Percentiles rank a stretch among this genome's conserved stretches.
phyloP scores from a whole-genome alignment of 163 green algal genomes.

The Chlorella variabilis region DNA sequence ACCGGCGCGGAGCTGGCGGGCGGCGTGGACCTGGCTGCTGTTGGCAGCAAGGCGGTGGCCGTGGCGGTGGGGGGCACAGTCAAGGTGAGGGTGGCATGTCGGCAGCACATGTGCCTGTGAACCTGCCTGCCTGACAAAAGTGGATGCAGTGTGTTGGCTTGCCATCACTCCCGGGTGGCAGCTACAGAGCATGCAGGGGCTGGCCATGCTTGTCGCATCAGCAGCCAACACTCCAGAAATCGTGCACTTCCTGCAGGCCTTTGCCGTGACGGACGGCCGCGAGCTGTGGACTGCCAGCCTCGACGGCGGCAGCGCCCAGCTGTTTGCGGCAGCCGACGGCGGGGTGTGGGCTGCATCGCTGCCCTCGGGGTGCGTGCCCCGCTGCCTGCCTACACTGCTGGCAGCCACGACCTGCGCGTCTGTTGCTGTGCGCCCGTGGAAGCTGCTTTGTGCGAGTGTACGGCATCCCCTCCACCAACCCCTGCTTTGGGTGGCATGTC shows the following conservation, averaged over 20 bases:
- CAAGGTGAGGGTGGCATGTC: not conserved
- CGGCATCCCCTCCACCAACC: too few relatives aligned
- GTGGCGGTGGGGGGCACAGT: not conserved
- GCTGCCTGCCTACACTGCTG: not conserved
- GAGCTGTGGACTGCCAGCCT: not conserved
- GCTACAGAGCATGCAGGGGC: too few relatives aligned
- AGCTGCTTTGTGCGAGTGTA: too few relatives aligned
- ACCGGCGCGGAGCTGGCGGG: not conserved
- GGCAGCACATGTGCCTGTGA: not conserved
- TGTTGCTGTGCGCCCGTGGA: too few relatives aligned
- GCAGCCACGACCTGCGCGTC: too few relatives aligned
- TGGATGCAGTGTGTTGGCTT: too few relatives aligned
- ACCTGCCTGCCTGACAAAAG: too few relatives aligned
- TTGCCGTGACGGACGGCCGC: slow-evolving; percentile 1
- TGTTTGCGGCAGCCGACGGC: not conserved
- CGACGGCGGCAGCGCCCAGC: not conserved
- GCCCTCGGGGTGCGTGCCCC: not conserved
- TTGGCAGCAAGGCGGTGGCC: not conserved
- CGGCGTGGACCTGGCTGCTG: not conserved
- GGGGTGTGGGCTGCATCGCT: not conserved
- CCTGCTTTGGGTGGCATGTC: too few relatives aligned
- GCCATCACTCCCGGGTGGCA: too few relatives aligned
- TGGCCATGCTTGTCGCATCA: not conserved
- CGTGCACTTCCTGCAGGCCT: slow-evolving; percentile 23
- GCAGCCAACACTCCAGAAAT: too few relatives aligned